Base-by-base conservation (phyloP, 768 basidiomycete species). In the Leccinum sublutescens region DNA sequence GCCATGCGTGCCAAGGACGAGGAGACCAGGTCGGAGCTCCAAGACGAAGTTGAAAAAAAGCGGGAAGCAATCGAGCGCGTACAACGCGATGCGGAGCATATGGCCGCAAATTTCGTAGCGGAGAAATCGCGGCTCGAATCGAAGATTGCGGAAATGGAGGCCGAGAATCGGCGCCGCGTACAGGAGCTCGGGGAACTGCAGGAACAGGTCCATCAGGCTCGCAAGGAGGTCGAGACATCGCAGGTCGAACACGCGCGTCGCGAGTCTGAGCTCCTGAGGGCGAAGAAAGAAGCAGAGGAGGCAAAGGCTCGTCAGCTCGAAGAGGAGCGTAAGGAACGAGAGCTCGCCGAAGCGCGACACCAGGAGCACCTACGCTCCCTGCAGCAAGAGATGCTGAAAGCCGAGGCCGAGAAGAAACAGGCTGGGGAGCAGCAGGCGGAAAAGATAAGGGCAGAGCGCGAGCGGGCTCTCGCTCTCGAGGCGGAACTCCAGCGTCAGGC, bases 1-100 rank as follows among this genome's bases (percentile, higher is more conserved):
- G 79, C 81, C 6, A 76, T 80, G 63, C 68, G 69, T 19, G 62
- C 64, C 55, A 78, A 80, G 59, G 81, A 82, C 61, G 79, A 80
- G 54, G 81, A 80, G 66, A 77, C 78, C 11, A 71, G 71, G 49
- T 59, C 62, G 50, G 81, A 82, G 62, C 72, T 84, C 34, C 78
- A 79, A 54, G 66, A 74, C 1, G 82, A 80, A 63, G 75, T 76
- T 23, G 73, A 71, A 60, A 78, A 69, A 55, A 74, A 81, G 33
- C 75, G 79, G 61, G 65, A 68, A n/a, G 79, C 81, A 58, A 79
- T 82, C 61, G 65, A 68, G 14, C 71, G 79, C 34, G 73, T 81
- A 27, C 76, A 76, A 50, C 60, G 55, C 27, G 78, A 81, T 36
- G 70, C 80, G 2, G 63, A 72, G 48, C 76, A 71, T n/a, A 71